Base-by-base conservation (phyloP, 1,284 basidiomycete genomes). In the Somion occarium region DNA sequence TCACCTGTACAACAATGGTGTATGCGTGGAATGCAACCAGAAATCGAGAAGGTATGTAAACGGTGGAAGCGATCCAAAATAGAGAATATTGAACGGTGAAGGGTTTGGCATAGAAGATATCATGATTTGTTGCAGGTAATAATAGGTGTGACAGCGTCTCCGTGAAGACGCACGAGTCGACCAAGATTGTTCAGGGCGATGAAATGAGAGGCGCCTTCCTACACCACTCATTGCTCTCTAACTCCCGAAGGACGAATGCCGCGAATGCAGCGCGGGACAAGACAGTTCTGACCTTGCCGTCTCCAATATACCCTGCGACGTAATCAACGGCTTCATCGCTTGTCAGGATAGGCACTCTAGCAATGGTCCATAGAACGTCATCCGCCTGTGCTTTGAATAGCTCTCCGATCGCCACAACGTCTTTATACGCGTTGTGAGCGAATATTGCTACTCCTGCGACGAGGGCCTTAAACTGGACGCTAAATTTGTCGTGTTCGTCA, bases 321-420 rank as follows among this genome's bases (percentile, higher is more conserved):
- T 79, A 69, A 0, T 70, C 70, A 54, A 66, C 75, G 15, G 64
- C 68, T 22, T 73, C 61, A 7, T 70, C 67, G 53, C 79, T 72
- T 34, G 72, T 81, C 57, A 88, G 61, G 23, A 83, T 38, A 1
- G 83, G 83, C 1, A 88, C 83, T 26, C 86, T 70, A 20, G 73
- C 78, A 39, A 88, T 77, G 3, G 83, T 88, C 82, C 83, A 88
- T 22, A 80, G 75, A 13, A 86, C 57, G 23, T 75, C 71, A 0
- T 66, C 69, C 3, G 73, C 74, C 49, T 75, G 68, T 2, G 63
- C 66, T 13, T 77, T 71, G 39, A 88, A 72, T 5, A 69, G 70
- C 47, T 83, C 69, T 13, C 81, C 85, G 49, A 85, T 73, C 3
- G 69, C 71, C 11, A 79, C 74, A 26, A 79, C 60, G 54, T 78